phyloP scores from a whole-genome alignment of 1,139 yeast species.

The Suhomyces kunorum region DNA sequence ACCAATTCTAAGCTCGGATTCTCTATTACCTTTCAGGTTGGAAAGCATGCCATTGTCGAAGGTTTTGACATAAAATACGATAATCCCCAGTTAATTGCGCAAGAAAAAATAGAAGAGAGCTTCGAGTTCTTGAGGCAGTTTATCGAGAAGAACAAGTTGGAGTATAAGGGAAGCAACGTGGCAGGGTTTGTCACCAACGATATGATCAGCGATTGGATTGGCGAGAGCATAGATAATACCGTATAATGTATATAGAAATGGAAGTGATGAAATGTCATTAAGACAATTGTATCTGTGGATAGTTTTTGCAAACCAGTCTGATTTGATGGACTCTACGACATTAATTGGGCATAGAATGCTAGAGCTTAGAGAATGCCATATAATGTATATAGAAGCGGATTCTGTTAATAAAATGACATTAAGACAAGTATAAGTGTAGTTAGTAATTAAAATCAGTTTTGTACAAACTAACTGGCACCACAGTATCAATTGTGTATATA shows the following conservation, averaged over 20 bases:
- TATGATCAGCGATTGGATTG: constrained; percentile 49
- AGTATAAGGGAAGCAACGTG: constrained; percentile 45
- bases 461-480: too few species aligned
- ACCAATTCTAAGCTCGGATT: constrained; percentile 32
- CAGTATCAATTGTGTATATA: too few species aligned
- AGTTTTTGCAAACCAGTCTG: too few species aligned
- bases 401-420: too few species aligned
- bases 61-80: constrained; percentile 22
- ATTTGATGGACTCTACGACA: too few species aligned
- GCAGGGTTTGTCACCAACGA: constrained; percentile 51
- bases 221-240: constrained; percentile 50
- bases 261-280: too few species aligned
- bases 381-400: constrained; percentile 25
- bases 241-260: constrained; percentile 24
- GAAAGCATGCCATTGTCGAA: constrained; percentile 37
- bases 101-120: constrained; percentile 21
- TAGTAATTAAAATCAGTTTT: too few species aligned
- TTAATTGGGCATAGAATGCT: too few species aligned
- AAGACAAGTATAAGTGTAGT: too few species aligned
- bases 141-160: constrained; percentile 29
- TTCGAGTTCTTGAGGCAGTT: constrained; percentile 35
- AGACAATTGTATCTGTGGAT: too few species aligned
- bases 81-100: constrained; percentile 19
- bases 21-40: constrained; percentile 41
- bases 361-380: constrained; percentile 47